Percentiles rank a stretch among this genome's conserved stretches.
Conservation (phyloP, 495 filamentous ascomycete genomes). For the Penicillium canescens region DNA sequence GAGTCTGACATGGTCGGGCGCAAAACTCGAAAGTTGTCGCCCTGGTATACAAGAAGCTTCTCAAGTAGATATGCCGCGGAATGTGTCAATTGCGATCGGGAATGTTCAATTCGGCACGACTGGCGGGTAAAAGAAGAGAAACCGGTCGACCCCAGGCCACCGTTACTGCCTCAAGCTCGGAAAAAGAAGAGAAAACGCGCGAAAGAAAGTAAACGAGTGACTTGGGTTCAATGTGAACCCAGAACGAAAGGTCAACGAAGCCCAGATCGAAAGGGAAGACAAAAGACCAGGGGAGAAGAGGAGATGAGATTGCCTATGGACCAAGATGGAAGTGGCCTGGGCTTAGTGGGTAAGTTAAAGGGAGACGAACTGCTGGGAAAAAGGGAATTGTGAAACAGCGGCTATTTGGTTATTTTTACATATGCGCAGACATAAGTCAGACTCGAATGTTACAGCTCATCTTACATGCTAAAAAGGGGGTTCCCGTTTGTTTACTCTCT, state of each 20-base stretch:
- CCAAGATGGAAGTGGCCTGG: slow-evolving; percentile 23
- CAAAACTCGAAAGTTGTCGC: slow-evolving; percentile 1
- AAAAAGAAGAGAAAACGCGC: slow-evolving; percentile 20
- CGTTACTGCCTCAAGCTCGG: slow-evolving; percentile 21
- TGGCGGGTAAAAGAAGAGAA: slow-evolving; percentile 1
- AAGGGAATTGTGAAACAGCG: slow-evolving; percentile 6
- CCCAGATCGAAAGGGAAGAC: slow-evolving; percentile 18
- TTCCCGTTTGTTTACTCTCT: too few species aligned
- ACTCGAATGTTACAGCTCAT: too few species aligned
- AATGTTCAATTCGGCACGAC: slow-evolving; percentile 8
- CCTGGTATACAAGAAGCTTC: slow-evolving; percentile 1
- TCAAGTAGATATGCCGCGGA: slow-evolving; percentile 20
- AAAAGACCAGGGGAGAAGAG: slow-evolving; percentile 3
- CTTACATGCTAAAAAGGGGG: too few species aligned
- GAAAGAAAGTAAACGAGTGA: slow-evolving; percentile 35
- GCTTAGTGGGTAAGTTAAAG: slow-evolving; percentile 11
- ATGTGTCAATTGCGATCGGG: slow-evolving; percentile 24
- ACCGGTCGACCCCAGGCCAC: slow-evolving; percentile 20
- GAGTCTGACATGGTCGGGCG: slow-evolving; percentile 36
- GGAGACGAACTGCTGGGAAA: slow-evolving; percentile 7
- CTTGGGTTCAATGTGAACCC: slow-evolving; percentile 23
- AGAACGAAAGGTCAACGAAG: slow-evolving; percentile 23
- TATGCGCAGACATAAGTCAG: too few species aligned
- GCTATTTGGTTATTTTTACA: too few species aligned
- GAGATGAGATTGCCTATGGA: slow-evolving; percentile 2